These are phyloP conservation scores for Leccinum boreale DNA, from an alignment of 768 basidiomycete genomes.

Conservation along the genomic window DNA sequence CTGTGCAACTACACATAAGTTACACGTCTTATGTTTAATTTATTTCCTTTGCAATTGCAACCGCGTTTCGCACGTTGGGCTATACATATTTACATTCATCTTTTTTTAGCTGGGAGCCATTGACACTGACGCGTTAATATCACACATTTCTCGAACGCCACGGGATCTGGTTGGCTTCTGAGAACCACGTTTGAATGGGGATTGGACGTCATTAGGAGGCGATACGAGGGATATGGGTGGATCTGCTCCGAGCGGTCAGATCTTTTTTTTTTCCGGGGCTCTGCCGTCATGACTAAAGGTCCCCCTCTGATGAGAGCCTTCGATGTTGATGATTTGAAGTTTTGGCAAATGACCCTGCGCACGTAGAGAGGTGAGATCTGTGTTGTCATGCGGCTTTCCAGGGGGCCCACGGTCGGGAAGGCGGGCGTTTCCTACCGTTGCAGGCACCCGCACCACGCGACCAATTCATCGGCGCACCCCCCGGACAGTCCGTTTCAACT, in stretches of 20 bases:
- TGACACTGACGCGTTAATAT: constrained; percentile 8
- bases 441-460: constrained; percentile 15
- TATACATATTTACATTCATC: background rate
- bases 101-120: constrained; percentile 2
- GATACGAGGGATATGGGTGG: background rate
- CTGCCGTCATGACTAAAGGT: background rate
- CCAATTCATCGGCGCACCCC: background rate
- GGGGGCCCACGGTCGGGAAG: background rate
- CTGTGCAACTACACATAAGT: constrained; percentile 13
- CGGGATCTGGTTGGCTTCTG: background rate
- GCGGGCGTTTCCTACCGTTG: background rate
- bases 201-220: constrained; percentile 3
- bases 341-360: constrained; percentile 3
- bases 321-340: background rate
- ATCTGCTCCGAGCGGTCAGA: constrained; percentile 1
- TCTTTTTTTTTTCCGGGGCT: background rate
- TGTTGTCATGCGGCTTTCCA: constrained; percentile 2
- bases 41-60: background rate
- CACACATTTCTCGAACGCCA: background rate
- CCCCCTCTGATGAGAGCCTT: constrained; percentile 2
- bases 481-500: constrained; percentile 19
- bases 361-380: constrained; percentile 18
- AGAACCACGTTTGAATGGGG: constrained; percentile 11
- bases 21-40: constrained; percentile 1
- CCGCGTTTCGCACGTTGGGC: constrained; percentile 3